phyloP scores from a whole-genome alignment of 2,329 filamentous ascomycete genomes.

The Aspergillus pseudoterreus region DNA sequence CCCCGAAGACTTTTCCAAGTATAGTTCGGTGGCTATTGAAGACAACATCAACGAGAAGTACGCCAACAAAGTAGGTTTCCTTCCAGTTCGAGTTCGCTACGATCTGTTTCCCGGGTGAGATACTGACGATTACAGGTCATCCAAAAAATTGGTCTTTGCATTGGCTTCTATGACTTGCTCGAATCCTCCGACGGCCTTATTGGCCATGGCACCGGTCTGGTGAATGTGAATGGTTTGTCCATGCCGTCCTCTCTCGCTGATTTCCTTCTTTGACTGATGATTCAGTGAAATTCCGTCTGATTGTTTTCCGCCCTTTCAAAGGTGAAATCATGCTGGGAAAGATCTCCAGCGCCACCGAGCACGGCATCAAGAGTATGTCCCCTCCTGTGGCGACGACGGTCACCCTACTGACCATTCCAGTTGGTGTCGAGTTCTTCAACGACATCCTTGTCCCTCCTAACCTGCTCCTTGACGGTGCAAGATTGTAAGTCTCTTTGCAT shows the following conservation, averaged over 20 bases:
- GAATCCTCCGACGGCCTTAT: constrained; percentile 90
- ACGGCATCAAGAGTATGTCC: constrained; percentile 67
- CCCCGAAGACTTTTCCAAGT: constrained; percentile 81
- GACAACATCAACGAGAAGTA: constrained; percentile 98
- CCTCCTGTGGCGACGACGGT: neutral
- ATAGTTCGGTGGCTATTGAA: constrained; percentile 78
- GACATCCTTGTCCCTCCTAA: constrained; percentile 78
- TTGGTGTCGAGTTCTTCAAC: constrained; percentile 88
- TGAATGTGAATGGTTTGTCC: constrained; percentile 80
- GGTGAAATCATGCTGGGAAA: constrained; percentile 84
- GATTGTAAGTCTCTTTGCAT: constrained; percentile 58
- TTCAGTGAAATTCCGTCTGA: constrained; percentile 82
- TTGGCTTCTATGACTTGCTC: constrained; percentile 87
- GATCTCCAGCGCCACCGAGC: constrained; percentile 69
- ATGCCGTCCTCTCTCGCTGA: neutral
- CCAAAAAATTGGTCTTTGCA: constrained; percentile 88
- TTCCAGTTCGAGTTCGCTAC: neutral
- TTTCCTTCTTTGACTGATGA: neutral
- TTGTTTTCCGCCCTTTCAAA: constrained; percentile 95
- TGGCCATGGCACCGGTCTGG: constrained; percentile 83
- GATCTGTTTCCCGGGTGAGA: neutral
- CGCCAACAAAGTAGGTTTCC: constrained; percentile 69
- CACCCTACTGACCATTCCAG: constrained; percentile 37
- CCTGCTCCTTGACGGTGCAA: constrained; percentile 69
- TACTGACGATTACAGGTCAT: constrained; percentile 58